Percentiles rank a stretch among this genome's conserved stretches.
Evolutionary conservation across 805 yeast genomes (phyloP).

Genomic region (Yarrowia hollandica): DNA sequence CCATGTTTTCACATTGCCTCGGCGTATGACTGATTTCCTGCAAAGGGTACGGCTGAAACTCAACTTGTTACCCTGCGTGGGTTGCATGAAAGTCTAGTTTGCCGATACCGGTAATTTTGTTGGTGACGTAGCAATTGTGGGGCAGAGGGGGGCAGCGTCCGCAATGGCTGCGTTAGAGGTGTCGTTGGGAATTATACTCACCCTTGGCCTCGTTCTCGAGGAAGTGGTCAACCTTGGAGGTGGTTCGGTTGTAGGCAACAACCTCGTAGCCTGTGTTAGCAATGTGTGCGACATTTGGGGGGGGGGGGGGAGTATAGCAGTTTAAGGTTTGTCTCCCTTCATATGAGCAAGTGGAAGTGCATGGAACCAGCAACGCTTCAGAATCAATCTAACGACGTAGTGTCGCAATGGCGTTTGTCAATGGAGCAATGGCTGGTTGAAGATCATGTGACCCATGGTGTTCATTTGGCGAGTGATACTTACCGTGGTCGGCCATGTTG

Average conservation of each 20-base stretch:
- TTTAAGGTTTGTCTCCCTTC: slow-evolving; percentile 11
- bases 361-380: slow-evolving; percentile 12
- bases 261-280: slow-evolving; percentile 61
- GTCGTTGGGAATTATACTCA: slow-evolving; percentile 3
- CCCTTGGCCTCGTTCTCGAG: slow-evolving; percentile 92
- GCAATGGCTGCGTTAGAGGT: neutral
- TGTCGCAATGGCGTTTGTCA: neutral
- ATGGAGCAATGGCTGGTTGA: neutral
- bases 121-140: slow-evolving; percentile 17
- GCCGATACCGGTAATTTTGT: slow-evolving; percentile 15
- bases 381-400: slow-evolving; percentile 4
- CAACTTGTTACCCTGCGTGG: slow-evolving; percentile 28
- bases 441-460: neutral
- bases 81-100: slow-evolving; percentile 24
- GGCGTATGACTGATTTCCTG: slow-evolving; percentile 24
- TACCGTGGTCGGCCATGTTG: slow-evolving; percentile 97
- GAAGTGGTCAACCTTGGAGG: slow-evolving; percentile 91
- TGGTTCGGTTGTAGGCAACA: slow-evolving; percentile 98
- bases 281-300: slow-evolving; percentile 23
- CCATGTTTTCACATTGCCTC: slow-evolving; percentile 1
- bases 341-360: slow-evolving; percentile 28
- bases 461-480: neutral
- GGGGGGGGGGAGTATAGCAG: neutral
- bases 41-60: slow-evolving; percentile 22
- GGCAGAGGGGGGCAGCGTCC: neutral